Evolutionary conservation across 257 asterid genomes (phyloP).

Genomic region (Datura wrightii): DNA sequence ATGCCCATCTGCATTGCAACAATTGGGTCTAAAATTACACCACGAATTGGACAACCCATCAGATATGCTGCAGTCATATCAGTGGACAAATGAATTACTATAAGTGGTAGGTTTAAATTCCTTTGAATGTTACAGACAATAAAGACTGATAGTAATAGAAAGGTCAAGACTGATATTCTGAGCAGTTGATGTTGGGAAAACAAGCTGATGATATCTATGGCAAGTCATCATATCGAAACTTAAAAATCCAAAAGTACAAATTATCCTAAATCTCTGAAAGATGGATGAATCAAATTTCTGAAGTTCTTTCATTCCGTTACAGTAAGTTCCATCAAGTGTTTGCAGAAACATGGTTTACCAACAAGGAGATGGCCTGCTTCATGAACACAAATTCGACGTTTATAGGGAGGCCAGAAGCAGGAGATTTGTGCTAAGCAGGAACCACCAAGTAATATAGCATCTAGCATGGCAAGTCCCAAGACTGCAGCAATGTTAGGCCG

Average conservation of each 20-base stretch:
- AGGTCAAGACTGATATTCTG: background rate
- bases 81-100: constrained; percentile 14
- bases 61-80: constrained; percentile 76
- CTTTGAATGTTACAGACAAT: background rate
- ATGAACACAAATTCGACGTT: constrained; percentile 88
- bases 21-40: constrained; percentile 89
- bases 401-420: constrained; percentile 95
- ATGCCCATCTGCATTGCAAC: constrained; percentile 96
- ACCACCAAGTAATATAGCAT: constrained; percentile 91
- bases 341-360: constrained; percentile 53
- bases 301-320: constrained; percentile 20
- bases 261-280: constrained; percentile 19
- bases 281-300: background rate
- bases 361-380: constrained; percentile 99
- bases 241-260: background rate
- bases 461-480: constrained; percentile 68
- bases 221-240: background rate
- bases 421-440: constrained; percentile 88
- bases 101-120: background rate
- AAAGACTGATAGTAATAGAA: background rate
- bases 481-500: constrained; percentile 83
- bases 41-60: constrained; percentile 97
- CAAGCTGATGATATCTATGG: constrained; percentile 27
- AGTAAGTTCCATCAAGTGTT: constrained; percentile 17
- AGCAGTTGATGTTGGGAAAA: background rate